Percentiles rank a stretch among this genome's conserved stretches.
Conservation (phyloP, 1,284 basidiomycete genomes). For the Sutorius eximius region DNA sequence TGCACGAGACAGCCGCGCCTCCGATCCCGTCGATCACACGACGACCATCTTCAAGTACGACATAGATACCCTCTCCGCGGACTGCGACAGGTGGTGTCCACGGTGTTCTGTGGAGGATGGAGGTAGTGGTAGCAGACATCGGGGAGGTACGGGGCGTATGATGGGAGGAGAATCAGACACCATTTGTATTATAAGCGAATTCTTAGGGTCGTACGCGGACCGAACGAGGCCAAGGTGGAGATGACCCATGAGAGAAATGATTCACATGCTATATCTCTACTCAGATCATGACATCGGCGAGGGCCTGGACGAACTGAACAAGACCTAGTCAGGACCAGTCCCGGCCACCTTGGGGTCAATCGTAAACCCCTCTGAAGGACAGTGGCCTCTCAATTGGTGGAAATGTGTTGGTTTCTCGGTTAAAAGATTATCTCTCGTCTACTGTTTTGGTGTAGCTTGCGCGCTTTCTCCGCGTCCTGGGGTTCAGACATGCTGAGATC, state of each 20-base stretch:
- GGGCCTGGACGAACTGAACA: not conserved
- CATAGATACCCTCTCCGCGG: conserved; percentile 65
- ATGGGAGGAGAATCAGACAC: not conserved
- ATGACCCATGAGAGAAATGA: not conserved
- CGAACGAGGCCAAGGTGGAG: not conserved
- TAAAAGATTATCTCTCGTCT: not conserved
- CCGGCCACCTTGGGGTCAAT: not conserved
- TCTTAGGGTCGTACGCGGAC: not conserved
- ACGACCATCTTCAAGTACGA: conserved; percentile 66
- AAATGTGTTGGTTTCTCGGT: not conserved
- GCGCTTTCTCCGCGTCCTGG: not conserved
- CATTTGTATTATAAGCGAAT: not conserved
- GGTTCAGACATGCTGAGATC: not conserved
- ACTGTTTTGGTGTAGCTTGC: not conserved
- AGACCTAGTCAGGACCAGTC: not conserved
- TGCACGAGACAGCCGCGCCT: conserved; percentile 79
- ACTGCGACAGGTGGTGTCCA: conserved; percentile 69
- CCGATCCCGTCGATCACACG: conserved; percentile 74
- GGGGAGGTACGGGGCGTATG: not conserved
- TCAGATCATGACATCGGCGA: not conserved
- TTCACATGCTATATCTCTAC: too few species aligned
- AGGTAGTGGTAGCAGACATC: conserved; percentile 29
- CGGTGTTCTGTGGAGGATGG: conserved; percentile 61
- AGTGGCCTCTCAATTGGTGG: not conserved
- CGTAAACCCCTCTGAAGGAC: not conserved